Percentiles rank a stretch among this genome's conserved stretches.
phyloP scores from a whole-genome alignment of 1,284 basidiomycete genomes.

The Cystobasidium slooffiae region DNA sequence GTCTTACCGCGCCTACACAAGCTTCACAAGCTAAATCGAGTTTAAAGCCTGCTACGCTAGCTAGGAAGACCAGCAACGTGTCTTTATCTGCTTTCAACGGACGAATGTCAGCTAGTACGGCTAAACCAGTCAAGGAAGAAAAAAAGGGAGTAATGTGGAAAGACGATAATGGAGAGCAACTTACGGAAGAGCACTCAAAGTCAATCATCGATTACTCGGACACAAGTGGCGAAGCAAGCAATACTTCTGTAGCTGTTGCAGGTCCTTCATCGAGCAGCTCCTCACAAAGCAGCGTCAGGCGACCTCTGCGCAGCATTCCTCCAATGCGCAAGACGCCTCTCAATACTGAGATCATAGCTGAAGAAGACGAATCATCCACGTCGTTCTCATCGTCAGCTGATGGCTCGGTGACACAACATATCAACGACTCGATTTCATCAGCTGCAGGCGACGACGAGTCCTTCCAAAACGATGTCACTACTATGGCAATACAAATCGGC shows the following conservation, averaged over 20 bases:
- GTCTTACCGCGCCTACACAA: slow-evolving; percentile 22
- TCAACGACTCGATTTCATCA: slow-evolving; percentile 29
- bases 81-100: not conserved
- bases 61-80: slow-evolving; percentile 24
- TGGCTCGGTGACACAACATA: not conserved
- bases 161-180: slow-evolving; percentile 36
- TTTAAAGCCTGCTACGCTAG: slow-evolving; percentile 23
- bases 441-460: slow-evolving; percentile 14
- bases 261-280: not conserved
- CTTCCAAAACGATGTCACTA: slow-evolving; percentile 20
- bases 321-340: slow-evolving; percentile 3
- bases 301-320: slow-evolving; percentile 13
- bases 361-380: slow-evolving; percentile 29
- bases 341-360: slow-evolving; percentile 11
- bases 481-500: not conserved
- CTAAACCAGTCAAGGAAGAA: slow-evolving; percentile 25
- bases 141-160: slow-evolving; percentile 44
- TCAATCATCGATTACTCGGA: slow-evolving; percentile 37
- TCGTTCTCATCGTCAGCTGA: slow-evolving; percentile 12
- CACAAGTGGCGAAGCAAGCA: slow-evolving; percentile 7
- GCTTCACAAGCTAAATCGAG: slow-evolving; percentile 15
- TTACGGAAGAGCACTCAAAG: slow-evolving; percentile 42
- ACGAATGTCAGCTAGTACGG: not conserved
- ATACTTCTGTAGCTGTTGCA: not conserved
- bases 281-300: slow-evolving; percentile 2